These are phyloP conservation scores for Yamadazyma siamensis DNA, from an alignment of 1,139 yeast genomes.

Conservation along the genomic window DNA sequence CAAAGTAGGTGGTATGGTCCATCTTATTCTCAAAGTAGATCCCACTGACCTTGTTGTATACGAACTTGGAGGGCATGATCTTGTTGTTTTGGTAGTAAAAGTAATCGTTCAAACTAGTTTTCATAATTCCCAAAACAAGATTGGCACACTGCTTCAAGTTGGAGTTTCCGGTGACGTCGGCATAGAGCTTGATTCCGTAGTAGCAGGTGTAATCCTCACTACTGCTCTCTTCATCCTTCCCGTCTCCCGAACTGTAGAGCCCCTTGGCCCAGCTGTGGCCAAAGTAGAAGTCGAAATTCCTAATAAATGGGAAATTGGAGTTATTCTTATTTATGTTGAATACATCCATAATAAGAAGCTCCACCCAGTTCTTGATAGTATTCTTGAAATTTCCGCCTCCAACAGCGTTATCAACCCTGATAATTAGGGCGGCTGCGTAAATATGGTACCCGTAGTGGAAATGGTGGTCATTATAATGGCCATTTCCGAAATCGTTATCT, in stretches of 20 bases:
- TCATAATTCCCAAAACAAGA: slow-evolving; percentile 58
- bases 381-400: slow-evolving; percentile 57
- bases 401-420: slow-evolving; percentile 49
- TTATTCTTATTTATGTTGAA: slow-evolving; percentile 61
- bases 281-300: slow-evolving; percentile 67
- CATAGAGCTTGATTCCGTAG: slow-evolving; percentile 75
- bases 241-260: slow-evolving; percentile 59
- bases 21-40: slow-evolving; percentile 75
- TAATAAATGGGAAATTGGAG: slow-evolving; percentile 59
- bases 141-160: slow-evolving; percentile 67
- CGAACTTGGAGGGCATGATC: slow-evolving; percentile 48
- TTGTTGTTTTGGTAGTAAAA: slow-evolving; percentile 52
- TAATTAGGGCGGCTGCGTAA: slow-evolving; percentile 68
- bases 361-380: slow-evolving; percentile 61
- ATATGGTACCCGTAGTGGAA: slow-evolving; percentile 72
- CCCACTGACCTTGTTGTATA: slow-evolving; percentile 64
- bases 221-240: slow-evolving; percentile 70
- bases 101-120: slow-evolving; percentile 54
- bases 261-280: slow-evolving; percentile 85
- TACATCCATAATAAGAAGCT: slow-evolving; percentile 61
- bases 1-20: slow-evolving; percentile 88
- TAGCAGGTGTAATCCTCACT: slow-evolving; percentile 74
- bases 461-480: slow-evolving; percentile 70
- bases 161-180: slow-evolving; percentile 54
- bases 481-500: slow-evolving; percentile 53